Base-by-base conservation (phyloP, 176 grass and related monocot species). In the Paspalum vaginatum region DNA sequence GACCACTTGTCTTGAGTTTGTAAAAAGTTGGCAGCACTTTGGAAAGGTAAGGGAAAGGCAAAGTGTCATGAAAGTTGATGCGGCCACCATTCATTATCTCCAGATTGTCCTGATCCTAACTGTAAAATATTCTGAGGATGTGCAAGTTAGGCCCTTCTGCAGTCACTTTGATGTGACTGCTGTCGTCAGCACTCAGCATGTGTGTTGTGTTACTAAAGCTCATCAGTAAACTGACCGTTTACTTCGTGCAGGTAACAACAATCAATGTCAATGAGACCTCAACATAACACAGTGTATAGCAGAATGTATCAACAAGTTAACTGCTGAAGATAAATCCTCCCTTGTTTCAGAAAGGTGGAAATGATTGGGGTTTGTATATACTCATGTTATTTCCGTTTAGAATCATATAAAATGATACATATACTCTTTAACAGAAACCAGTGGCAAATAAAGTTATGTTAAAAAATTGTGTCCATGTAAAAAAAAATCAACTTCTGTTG, bases 1-100 rank as follows among this genome's bases (percentile, higher is more conserved):
- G 32, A 82, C 65, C 79, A 72, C 79, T 68, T 86, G 79, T 73
- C 83, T 86, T 78, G 88, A 83, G 88, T 81, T 78, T 78, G 78
- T 61, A 86, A 74, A 84, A 90, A 77, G 78, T 41, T 78, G 27
- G 51, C 49, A 68, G 79, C 88, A 90, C 83, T 86, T 86, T 74
- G 83, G 73, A 90, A 90, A 86, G 88, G 65, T 12, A 74, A 47
- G 65, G 74, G 26, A 87, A 89, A 78, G 74, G 73, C 46, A 69
- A 60, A 52, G 51, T 82, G 62, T 38, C 83, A 58, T 77, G 42
- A 72, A 86, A 70, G 74, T 65, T 77, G 58, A 78, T 60, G 63
- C 44, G 85, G 5, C 49, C 53, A 60, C 78, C 58, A 32, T 32
- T 1, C 73, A 86, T 79, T 86, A 74, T 82, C 88, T 79, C 66